Conservation (phyloP, 257 asterid genomes). For the Pogostemon cablin region DNA sequence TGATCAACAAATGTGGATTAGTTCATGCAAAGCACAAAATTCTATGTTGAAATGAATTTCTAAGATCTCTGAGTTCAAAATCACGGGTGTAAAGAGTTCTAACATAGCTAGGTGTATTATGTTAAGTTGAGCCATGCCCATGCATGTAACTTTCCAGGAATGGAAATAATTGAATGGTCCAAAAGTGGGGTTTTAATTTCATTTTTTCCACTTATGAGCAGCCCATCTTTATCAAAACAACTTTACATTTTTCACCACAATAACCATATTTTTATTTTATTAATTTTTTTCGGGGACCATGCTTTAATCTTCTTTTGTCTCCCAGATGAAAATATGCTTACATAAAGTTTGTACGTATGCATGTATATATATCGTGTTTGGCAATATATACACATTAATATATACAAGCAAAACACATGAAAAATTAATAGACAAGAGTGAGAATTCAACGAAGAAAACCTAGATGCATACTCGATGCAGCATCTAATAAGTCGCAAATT, state of each 20-base stretch:
- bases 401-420: too few relatives aligned
- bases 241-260: conserved; percentile 45
- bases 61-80: too few relatives aligned
- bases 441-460: conserved; percentile 16
- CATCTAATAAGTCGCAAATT: conserved; percentile 27
- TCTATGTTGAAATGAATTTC: too few relatives aligned
- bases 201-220: conserved; percentile 43
- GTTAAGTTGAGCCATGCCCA: conserved; percentile 18
- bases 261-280: conserved; percentile 36
- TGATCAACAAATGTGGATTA: too few relatives aligned
- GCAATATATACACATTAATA: too few relatives aligned
- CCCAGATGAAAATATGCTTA: not conserved
- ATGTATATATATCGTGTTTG: too few relatives aligned
- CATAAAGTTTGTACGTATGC: too few relatives aligned
- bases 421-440: not conserved
- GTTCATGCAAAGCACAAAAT: too few relatives aligned
- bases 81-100: too few relatives aligned
- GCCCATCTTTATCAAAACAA: conserved; percentile 47
- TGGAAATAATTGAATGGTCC: conserved; percentile 47
- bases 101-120: too few relatives aligned
- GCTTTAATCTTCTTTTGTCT: not conserved
- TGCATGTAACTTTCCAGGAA: conserved; percentile 41
- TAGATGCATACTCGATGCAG: conserved; percentile 3
- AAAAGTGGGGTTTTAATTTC: conserved; percentile 41
- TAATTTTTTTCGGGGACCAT: conserved; percentile 35